phyloP scores from a whole-genome alignment of 805 yeast species.

The Kodamaea neixiangensis region DNA sequence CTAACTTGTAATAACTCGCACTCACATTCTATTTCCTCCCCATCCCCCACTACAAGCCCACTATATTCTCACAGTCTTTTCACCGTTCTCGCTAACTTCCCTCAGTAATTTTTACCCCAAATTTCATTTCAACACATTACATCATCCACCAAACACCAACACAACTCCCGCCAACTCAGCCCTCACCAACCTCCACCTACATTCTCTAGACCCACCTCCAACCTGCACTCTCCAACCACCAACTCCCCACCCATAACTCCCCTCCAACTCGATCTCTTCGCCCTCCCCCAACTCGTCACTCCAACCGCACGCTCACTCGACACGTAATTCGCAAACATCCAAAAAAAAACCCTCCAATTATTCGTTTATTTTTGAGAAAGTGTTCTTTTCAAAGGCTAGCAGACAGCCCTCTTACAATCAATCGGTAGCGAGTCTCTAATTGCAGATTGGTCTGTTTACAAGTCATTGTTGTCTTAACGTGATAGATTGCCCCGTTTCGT shows the following conservation, averaged over 20 bases:
- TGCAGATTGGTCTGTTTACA: not conserved
- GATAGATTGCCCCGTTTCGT: not conserved
- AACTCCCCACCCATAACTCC: not conserved
- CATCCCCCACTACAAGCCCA: not conserved
- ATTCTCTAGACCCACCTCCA: not conserved
- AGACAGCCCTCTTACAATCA: not conserved
- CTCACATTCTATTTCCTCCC: no score
- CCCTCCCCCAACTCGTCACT: not conserved
- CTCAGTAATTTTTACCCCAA: not conserved
- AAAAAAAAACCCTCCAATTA: constrained; percentile 1
- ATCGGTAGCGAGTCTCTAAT: not conserved
- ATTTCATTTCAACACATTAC: not conserved
- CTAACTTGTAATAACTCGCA: no score
- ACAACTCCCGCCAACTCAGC: not conserved
- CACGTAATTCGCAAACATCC: constrained; percentile 3
- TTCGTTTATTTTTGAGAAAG: constrained; percentile 3
- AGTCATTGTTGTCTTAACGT: not conserved
- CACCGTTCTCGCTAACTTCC: no score
- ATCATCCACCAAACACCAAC: not conserved
- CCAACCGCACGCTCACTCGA: not conserved
- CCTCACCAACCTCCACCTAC: not conserved
- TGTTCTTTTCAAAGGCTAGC: constrained; percentile 3
- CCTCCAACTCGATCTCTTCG: not conserved
- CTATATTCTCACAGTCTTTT: no score
- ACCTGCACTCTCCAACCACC: not conserved